Base-by-base conservation (phyloP, 495 filamentous ascomycete genomes). In the Tirmania nivea region DNA sequence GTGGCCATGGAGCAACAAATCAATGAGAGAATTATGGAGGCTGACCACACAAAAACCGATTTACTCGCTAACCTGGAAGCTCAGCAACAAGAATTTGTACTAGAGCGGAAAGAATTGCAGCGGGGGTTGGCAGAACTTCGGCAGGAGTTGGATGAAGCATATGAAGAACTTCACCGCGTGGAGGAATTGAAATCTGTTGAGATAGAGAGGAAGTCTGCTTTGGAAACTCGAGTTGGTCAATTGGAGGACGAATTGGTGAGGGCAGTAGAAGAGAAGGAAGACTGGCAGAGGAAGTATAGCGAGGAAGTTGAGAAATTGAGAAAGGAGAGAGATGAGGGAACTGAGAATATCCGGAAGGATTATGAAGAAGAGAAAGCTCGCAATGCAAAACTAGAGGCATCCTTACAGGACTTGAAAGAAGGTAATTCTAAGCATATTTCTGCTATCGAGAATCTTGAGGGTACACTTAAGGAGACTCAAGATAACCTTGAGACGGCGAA, bases 11-110 rank as follows among this genome's bases (percentile, higher is more conserved):
- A 83, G 60, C 73, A 78, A 31, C 72, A 80, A 39, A 77, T 84
- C 34, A 80, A 77, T 57, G 72, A 70, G 7, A 59, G 67, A 34
- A 61, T 69, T 21, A 56, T 56, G 31, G 80, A 79, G 55, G 75
- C 86, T 47, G 80, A 89, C 56, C 86, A 94, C 3, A 99, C 84
- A 0, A 99, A 99, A 66, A 78, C 84, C 61, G 90, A 99, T 61
- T 75, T 99, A 1, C 77, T 99, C 64, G 82, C 83, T 42, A 99
- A 99, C 61, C 80, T 99, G 64, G 86, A 95, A 60, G 84, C 88
- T 35, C 76, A 86, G 35, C 84, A 93, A 63, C 78, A 78, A 34
- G 89, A 96, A 62, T 94, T 94, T 60, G 73, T 81, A 47, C 78
- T 78, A 52, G 87, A 96, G 65, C 78, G 89, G 21, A 82, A 78